phyloP scores from a whole-genome alignment of 2,329 filamentous ascomycete genomes.

The Paecilomyces formosus region DNA sequence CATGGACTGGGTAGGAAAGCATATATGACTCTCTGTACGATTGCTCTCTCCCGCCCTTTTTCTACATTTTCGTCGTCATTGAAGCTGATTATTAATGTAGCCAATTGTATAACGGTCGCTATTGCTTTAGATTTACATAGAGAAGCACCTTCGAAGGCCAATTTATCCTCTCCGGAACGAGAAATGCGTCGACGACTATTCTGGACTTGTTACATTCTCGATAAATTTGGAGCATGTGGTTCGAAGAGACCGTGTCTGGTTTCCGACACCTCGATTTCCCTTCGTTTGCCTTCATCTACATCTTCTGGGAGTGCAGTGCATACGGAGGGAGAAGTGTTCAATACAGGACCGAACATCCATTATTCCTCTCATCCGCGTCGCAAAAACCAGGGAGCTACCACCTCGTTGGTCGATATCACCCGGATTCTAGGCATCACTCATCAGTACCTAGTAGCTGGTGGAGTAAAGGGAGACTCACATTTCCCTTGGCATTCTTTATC shows the following conservation, averaged over 20 bases:
- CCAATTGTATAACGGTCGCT: slow-evolving; percentile 72
- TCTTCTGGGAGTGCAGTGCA: slow-evolving; percentile 54
- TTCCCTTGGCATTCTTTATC: slow-evolving; percentile 87
- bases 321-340: slow-evolving; percentile 73
- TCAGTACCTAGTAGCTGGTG: slow-evolving; percentile 73
- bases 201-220: slow-evolving; percentile 82
- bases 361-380: slow-evolving; percentile 62
- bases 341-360: slow-evolving; percentile 68
- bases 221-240: slow-evolving; percentile 74
- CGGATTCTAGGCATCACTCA: slow-evolving; percentile 78
- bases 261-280: slow-evolving; percentile 65
- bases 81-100: slow-evolving; percentile 41
- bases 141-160: slow-evolving; percentile 58
- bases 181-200: slow-evolving; percentile 75
- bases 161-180: slow-evolving; percentile 59
- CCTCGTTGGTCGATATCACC: slow-evolving; percentile 77
- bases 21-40: slow-evolving; percentile 72
- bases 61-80: background rate
- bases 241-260: slow-evolving; percentile 77
- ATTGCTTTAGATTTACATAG: slow-evolving; percentile 74
- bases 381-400: slow-evolving; percentile 65
- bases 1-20: slow-evolving; percentile 74
- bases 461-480: slow-evolving; percentile 81
- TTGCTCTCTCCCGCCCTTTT: background rate
- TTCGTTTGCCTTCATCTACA: slow-evolving; percentile 70